A percentile compares a stretch with the other conserved stretches of the same genome.
These are phyloP conservation scores for Westerdykella aurantiaca DNA, from an alignment of 2,329 filamentous ascomycete genomes.

Conservation along the genomic window DNA sequence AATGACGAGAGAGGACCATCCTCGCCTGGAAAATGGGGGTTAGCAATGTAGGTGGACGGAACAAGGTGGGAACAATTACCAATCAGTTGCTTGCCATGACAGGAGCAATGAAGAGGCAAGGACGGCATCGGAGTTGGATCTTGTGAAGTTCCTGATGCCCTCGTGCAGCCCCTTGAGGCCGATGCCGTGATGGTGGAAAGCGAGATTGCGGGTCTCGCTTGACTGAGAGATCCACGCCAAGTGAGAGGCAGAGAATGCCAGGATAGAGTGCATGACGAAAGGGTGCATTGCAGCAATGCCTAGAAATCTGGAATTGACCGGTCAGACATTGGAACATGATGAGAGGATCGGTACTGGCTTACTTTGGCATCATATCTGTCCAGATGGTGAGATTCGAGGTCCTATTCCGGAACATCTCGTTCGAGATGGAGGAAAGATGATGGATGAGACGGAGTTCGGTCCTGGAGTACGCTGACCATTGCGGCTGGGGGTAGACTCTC, in stretches of 20 bases:
- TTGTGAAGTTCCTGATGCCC: constrained; percentile 78
- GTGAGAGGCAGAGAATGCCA: constrained; percentile 92
- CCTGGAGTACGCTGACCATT: constrained; percentile 65
- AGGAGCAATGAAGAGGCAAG: constrained; percentile 86
- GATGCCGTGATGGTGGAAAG: constrained; percentile 79
- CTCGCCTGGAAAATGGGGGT: constrained; percentile 55
- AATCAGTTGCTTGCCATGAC: constrained; percentile 94
- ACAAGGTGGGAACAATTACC: constrained; percentile 53
- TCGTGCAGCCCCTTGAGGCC: constrained; percentile 84
- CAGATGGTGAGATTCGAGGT: constrained; percentile 83
- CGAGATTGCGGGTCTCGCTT: constrained; percentile 76
- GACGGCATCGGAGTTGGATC: constrained; percentile 82
- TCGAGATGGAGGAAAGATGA: constrained; percentile 79
- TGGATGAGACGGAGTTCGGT: constrained; percentile 85
- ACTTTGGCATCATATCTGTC: constrained; percentile 91
- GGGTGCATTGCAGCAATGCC: constrained; percentile 72
- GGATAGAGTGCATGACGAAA: constrained; percentile 90
- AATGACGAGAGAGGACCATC: constrained; percentile 89
- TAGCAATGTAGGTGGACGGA: constrained; percentile 3
- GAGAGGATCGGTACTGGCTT: constrained; percentile 39
- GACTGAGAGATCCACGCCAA: constrained; percentile 85
- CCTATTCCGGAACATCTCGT: constrained; percentile 70
- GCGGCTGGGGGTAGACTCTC: constrained; percentile 66
- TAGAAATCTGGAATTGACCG: constrained; percentile 57
- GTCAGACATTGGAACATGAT: constrained; percentile 21